Evolutionary conservation across 495 filamentous ascomycete genomes (phyloP), one percentile per base, ranked within the genome.

Genomic region (Hyaloscypha hepaticicola): DNA sequence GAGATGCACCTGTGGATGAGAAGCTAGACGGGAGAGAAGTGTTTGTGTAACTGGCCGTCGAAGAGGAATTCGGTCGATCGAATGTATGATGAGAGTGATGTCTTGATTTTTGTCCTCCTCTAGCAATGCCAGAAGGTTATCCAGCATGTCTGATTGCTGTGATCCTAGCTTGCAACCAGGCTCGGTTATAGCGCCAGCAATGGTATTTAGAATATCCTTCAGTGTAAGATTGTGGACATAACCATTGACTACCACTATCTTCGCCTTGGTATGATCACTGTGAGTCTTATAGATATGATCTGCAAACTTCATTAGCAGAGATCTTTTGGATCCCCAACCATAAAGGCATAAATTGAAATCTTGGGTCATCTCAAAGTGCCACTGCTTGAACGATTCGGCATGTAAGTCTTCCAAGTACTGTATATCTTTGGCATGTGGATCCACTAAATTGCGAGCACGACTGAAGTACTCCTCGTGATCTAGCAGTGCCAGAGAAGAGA

Each of bases 381-480:
- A 99, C 73, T 98, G 95, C 14, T 88, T 82, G 73, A 96, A 98
- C 19, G 88, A 90, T 48, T 88, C 85, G 50, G 83, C 81, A 73
- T 98, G 93, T 25, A 96, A 78, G 22, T 87, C 82, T 60, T 88
- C 79, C 28, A 99, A 80, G 61, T 88, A 87, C 21, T 84, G 77
- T 67, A 88, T 83, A 58, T 93, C 89, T n/a, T 82, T 75, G 29
- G 78, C 77, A 72, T 96, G 95, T 0, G 87, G 87, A 68, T 96
- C 90, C 61, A 81, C 70, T 67, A 89, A 87, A 29, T 85, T 77
- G 19, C 82, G 82, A 25, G 91, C 78, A 41, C 90, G 73, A 38
- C 86, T 82, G 70, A 95, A 96, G 75, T 95, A 98, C 69, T 96
- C 90, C 63, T 97, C 93, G 69, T 97, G 93, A 24, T 88, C 91